Evolutionary conservation across 495 filamentous ascomycete genomes (phyloP).

Genomic region (Daldinia grandis): DNA sequence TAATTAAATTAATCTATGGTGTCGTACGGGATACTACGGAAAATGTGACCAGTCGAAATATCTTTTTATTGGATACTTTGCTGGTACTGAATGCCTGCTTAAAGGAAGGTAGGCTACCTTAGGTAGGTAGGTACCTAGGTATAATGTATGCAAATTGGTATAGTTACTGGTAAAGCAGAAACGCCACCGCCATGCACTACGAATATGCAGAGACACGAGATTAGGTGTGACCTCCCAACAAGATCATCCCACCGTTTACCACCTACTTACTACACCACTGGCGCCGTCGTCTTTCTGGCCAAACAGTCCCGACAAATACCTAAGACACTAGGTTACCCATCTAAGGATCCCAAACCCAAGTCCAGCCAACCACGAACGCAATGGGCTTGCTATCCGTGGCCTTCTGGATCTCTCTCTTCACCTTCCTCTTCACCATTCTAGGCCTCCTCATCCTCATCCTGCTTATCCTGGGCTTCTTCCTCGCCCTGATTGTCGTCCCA

Average conservation of each 20-base stretch:
- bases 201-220: neutral
- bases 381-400: neutral
- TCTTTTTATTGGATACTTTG: neutral
- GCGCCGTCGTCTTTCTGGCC: neutral
- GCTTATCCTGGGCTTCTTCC: slow-evolving; percentile 22
- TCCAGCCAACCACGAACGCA: neutral
- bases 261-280: neutral
- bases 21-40: neutral
- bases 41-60: neutral
- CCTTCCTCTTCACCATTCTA: neutral
- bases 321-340: neutral
- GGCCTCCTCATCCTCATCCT: slow-evolving; percentile 14
- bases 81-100: neutral
- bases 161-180: neutral
- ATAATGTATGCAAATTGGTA: neutral
- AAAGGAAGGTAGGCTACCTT: no score
- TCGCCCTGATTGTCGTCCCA: slow-evolving; percentile 13
- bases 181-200: slow-evolving; percentile 25
- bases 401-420: neutral
- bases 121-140: no score
- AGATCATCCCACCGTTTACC: neutral
- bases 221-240: neutral
- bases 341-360: neutral
- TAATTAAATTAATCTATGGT: neutral
- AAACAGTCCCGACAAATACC: no score